Base-by-base conservation (phyloP, 345 rosid genomes). In the Hibiscus mutabilis region DNA sequence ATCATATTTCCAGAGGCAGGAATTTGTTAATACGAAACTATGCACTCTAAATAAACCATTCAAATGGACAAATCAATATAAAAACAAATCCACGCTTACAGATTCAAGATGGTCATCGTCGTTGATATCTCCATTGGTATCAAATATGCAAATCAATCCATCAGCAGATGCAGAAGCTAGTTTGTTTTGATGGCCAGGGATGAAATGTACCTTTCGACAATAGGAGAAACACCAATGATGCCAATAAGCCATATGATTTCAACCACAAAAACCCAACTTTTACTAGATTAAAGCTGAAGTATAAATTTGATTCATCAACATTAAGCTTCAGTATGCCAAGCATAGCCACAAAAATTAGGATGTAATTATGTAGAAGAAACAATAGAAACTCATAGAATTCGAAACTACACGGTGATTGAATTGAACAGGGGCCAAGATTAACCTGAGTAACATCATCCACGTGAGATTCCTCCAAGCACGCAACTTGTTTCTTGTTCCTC, bases 391-490 rank as follows among this genome's bases (percentile, higher is more conserved):
- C 8, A 14, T 33, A 60, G 62, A 31, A 21, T 3, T 16, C 16
- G 10, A 37, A 22, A 53, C n/a, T 10, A 24, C 6, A 31, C 4
- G 25, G 25, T 33, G 44, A 44, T 19, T 7, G 29, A 49, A 22
- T 6, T 15, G 22, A 49, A 70, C 13, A 15, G 42, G 31, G 16
- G 63, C 29, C 19, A 60, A 25, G 63, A 65, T 69, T 49, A 4
- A 91, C 97, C 97, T 95, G 97, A 74, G 97, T 95, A 66, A 95
- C 97, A 75, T 95, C 98, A 19, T 90, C 99, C 40, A 70, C 73
- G 74, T 90, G 98, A 21, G 91, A 90, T 74, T 95, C 97, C 81
- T 86, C 94, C 80, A 95, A 83, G 78, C 93, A 90, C n/a, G 98
- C 98, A 79, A 95, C 89, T 82, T 89, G 99, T 82, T 83, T 92